Conservation (phyloP, 257 asterid species). For the Gynochthodes officinalis region DNA sequence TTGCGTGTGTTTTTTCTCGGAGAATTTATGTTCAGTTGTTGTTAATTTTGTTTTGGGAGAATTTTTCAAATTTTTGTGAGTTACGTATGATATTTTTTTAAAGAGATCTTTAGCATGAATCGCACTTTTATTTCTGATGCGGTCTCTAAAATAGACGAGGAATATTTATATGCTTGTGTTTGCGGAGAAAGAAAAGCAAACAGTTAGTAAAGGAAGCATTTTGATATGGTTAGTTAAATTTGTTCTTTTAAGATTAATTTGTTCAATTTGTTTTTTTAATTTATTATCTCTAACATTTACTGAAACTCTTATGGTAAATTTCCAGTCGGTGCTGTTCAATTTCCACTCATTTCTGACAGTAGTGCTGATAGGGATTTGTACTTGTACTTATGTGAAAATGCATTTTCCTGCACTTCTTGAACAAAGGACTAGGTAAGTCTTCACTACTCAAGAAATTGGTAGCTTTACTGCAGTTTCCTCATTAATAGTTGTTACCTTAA, state of each 20-base stretch:
- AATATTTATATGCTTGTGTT: neutral
- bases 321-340: conserved; percentile 84
- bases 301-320: neutral
- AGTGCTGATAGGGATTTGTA: conserved; percentile 81
- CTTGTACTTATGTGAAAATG: conserved; percentile 84
- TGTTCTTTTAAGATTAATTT: neutral
- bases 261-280: neutral
- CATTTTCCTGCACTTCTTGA: conserved; percentile 92
- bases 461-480: neutral
- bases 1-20: neutral
- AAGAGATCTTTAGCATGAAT: neutral
- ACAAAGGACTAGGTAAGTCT: conserved; percentile 79
- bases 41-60: too few relatives aligned
- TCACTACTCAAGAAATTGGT: neutral
- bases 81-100: too few relatives aligned
- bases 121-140: neutral
- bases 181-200: neutral
- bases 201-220: neutral
- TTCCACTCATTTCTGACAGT: conserved; percentile 88
- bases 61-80: too few relatives aligned
- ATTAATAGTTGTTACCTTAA: neutral
- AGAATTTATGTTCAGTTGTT: too few relatives aligned
- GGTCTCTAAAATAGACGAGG: neutral
- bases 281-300: neutral
- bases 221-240: neutral